These are phyloP conservation scores for Cucumis hystrix DNA, from an alignment of 306 rosid species.

Conservation along the genomic window DNA sequence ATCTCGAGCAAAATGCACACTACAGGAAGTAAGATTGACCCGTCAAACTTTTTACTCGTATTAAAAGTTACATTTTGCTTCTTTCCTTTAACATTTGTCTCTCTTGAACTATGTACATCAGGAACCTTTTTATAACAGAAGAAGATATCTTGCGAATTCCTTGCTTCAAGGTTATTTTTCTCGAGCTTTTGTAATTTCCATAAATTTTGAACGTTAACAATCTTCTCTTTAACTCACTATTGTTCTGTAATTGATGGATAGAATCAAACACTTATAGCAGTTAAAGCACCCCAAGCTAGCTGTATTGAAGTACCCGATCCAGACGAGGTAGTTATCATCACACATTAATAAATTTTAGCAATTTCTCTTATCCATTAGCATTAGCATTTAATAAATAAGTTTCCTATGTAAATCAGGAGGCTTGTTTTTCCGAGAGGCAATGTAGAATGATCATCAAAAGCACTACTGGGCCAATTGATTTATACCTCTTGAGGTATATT, in stretches of 20 bases:
- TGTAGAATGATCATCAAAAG: constrained; percentile 62
- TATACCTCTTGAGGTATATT: constrained; percentile 58
- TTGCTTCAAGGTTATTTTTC: constrained; percentile 53
- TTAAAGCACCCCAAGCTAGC: constrained; percentile 73
- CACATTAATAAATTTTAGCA: constrained; percentile 18
- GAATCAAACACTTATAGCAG: constrained; percentile 59
- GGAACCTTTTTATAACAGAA: constrained; percentile 46
- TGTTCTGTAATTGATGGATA: constrained; percentile 13
- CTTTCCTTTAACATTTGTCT: constrained; percentile 6
- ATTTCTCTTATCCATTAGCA: not conserved
- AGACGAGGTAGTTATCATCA: constrained; percentile 45
- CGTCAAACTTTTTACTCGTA: not conserved
- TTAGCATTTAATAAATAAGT: constrained; percentile 14
- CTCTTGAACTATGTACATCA: constrained; percentile 14
- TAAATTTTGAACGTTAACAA: not conserved
- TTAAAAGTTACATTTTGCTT: not conserved
- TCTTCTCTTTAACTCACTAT: constrained; percentile 16
- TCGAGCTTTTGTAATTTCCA: not conserved
- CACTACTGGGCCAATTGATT: constrained; percentile 55
- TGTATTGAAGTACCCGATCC: constrained; percentile 75
- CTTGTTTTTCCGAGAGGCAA: constrained; percentile 41
- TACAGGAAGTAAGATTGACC: constrained; percentile 30
- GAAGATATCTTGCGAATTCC: constrained; percentile 55
- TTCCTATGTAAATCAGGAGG: constrained; percentile 38
- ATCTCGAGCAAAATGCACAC: constrained; percentile 33